Evolutionary conservation across 805 yeast species (phyloP).

Genomic region (Ogataea methylovora): DNA sequence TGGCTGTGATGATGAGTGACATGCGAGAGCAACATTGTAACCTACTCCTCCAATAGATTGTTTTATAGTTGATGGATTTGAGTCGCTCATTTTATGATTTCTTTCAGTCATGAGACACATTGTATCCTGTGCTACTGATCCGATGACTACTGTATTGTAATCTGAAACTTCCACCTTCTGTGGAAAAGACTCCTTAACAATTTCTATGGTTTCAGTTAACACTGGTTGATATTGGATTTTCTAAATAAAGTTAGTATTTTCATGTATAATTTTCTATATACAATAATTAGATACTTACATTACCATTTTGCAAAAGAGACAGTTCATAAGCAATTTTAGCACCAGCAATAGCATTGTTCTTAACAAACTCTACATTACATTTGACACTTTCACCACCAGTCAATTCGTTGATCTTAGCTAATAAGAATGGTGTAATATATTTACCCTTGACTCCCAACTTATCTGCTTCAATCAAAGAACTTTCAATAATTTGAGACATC

Average conservation of each 20-base stretch:
- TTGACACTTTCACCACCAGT: constrained; percentile 66
- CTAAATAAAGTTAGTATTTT: neutral
- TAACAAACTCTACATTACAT: constrained; percentile 68
- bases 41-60: constrained; percentile 81
- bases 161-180: neutral
- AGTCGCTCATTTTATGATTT: constrained; percentile 39
- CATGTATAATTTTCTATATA: too few relatives aligned
- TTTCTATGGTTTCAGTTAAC: neutral
- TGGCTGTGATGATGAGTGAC: constrained; percentile 31
- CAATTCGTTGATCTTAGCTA: constrained; percentile 53
- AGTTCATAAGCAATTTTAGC: constrained; percentile 57
- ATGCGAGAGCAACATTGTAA: constrained; percentile 66
- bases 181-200: too few relatives aligned
- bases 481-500: constrained; percentile 48
- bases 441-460: constrained; percentile 55
- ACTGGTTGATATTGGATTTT: neutral
- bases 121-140: constrained; percentile 72
- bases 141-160: constrained; percentile 43
- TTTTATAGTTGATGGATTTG: constrained; percentile 59
- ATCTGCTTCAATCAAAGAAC: constrained; percentile 52
- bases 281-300: constrained; percentile 5
- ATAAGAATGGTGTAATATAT: constrained; percentile 69
- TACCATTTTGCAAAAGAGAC: constrained; percentile 23
- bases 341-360: constrained; percentile 67
- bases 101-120: constrained; percentile 37